Conservation (phyloP, 2,329 filamentous ascomycete genomes). For the Fusarium neocosmosporiellum region DNA sequence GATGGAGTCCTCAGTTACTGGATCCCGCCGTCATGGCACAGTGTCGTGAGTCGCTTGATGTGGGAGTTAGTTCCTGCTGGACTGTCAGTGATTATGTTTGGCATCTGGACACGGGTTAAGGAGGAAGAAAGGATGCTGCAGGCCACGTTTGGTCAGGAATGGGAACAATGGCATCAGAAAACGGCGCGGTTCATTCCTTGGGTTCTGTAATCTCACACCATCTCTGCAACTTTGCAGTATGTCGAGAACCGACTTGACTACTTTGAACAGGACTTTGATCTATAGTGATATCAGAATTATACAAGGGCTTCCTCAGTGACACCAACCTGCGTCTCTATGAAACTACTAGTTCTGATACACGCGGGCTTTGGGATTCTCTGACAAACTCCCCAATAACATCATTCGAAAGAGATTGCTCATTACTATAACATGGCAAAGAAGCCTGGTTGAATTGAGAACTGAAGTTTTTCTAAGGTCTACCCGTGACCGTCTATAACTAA, state of each 20-base stretch:
- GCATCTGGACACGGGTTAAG: slow-evolving; percentile 51
- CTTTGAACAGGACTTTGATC: not conserved
- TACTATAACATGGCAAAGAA: not conserved
- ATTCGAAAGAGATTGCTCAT: fast-evolving
- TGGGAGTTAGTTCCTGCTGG: slow-evolving; percentile 6
- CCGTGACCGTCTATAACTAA: not conserved
- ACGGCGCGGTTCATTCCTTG: slow-evolving; percentile 62
- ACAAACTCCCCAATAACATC: too few species aligned
- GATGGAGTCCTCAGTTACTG: slow-evolving; percentile 56
- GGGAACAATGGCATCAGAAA: slow-evolving; percentile 59
- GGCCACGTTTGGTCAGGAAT: slow-evolving; percentile 58
- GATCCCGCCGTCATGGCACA: slow-evolving; percentile 43
- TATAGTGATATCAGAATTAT: not conserved
- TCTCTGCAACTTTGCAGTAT: not conserved
- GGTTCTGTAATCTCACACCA: not conserved
- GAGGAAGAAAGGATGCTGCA: slow-evolving; percentile 64
- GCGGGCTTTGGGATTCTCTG: not conserved
- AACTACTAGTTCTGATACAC: not conserved
- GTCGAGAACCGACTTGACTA: not conserved
- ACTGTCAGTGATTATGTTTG: slow-evolving; percentile 31
- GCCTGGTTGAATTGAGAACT: not conserved
- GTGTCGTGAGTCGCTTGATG: not conserved
- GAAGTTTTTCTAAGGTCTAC: not conserved
- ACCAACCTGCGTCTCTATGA: not conserved
- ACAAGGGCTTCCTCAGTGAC: not conserved